These are phyloP conservation scores for Pyronema domesticum DNA, from an alignment of 495 filamentous ascomycete species.

Conservation along the genomic window DNA sequence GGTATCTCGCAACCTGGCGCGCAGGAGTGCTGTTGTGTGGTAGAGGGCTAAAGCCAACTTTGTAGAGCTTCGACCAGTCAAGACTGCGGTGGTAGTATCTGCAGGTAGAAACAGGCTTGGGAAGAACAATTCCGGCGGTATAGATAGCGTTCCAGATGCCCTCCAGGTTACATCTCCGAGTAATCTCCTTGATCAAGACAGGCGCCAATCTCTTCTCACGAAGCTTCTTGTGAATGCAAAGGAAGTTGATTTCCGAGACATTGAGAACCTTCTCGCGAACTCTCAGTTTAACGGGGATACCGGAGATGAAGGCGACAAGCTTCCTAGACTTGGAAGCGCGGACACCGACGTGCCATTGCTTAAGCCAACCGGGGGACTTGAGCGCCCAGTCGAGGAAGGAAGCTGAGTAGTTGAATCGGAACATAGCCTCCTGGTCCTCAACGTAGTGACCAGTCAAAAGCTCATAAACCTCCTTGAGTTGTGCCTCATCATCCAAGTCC, in stretches of 20 bases:
- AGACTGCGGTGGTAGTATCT: slow-evolving; percentile 85
- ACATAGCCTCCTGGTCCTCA: slow-evolving; percentile 90
- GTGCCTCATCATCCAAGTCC: slow-evolving; percentile 51
- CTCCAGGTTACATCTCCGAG: slow-evolving; percentile 63
- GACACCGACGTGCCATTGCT: slow-evolving; percentile 90
- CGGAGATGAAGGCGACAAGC: slow-evolving; percentile 87
- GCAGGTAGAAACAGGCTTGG: slow-evolving; percentile 77
- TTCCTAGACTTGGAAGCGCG: slow-evolving; percentile 58
- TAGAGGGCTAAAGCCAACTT: slow-evolving; percentile 74
- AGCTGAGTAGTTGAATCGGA: slow-evolving; percentile 83
- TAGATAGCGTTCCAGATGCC: slow-evolving; percentile 89
- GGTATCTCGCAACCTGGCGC: slow-evolving; percentile 62
- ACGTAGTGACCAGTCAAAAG: slow-evolving; percentile 85
- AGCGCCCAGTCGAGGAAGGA: slow-evolving; percentile 86
- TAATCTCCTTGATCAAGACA: slow-evolving; percentile 92
- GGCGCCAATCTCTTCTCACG: slow-evolving; percentile 80
- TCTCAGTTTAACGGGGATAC: slow-evolving; percentile 64
- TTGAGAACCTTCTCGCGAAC: slow-evolving; percentile 58
- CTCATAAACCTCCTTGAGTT: slow-evolving; percentile 67
- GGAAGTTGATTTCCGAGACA: slow-evolving; percentile 88
- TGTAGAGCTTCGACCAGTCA: slow-evolving; percentile 89
- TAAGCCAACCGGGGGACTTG: slow-evolving; percentile 85
- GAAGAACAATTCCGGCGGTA: slow-evolving; percentile 77
- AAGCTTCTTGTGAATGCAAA: slow-evolving; percentile 94
- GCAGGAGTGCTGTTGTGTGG: slow-evolving; percentile 63